These are phyloP conservation scores for Plenodomus tracheiphilus DNA, from an alignment of 2,329 filamentous ascomycete species.

Conservation along the genomic window DNA sequence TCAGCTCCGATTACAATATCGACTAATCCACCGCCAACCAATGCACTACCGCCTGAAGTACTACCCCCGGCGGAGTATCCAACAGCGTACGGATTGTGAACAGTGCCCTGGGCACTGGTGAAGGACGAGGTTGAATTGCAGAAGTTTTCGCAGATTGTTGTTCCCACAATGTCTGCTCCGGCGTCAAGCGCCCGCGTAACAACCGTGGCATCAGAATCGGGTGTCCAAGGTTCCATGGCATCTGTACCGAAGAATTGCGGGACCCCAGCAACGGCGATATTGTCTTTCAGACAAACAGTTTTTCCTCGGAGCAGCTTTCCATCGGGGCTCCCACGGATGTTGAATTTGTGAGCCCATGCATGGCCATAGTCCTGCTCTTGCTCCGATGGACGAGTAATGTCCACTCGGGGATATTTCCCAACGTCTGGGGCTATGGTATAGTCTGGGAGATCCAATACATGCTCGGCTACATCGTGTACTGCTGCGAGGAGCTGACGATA, in stretches of 20 bases:
- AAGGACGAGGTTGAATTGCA: constrained; percentile 55
- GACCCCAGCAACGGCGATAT: constrained; percentile 58
- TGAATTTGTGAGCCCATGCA: constrained; percentile 57
- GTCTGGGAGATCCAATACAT: constrained; percentile 51
- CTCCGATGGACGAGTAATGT: constrained; percentile 46
- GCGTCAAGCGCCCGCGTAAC: constrained; percentile 56
- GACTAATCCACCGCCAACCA: constrained; percentile 48
- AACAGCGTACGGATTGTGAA: constrained; percentile 48
- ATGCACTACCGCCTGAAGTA: constrained; percentile 48
- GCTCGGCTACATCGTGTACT: constrained; percentile 56
- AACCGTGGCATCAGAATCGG: constrained; percentile 58
- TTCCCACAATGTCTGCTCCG: constrained; percentile 56
- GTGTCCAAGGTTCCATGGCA: constrained; percentile 53
- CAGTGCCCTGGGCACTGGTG: constrained; percentile 48
- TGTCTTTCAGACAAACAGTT: constrained; percentile 58
- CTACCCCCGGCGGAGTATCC: constrained; percentile 56
- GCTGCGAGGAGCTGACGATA: constrained; percentile 56
- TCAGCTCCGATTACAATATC: constrained; percentile 46
- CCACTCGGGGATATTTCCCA: constrained; percentile 51
- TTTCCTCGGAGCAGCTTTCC: constrained; percentile 42
- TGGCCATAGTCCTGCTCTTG: constrained; percentile 46
- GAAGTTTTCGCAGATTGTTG: constrained; percentile 58
- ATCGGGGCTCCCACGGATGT: constrained; percentile 44
- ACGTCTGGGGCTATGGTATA: constrained; percentile 51
- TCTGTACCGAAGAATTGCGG: constrained; percentile 59